These are phyloP conservation scores for Monosporascus cannonballus DNA, from an alignment of 2,329 filamentous ascomycete species.

Conservation along the genomic window DNA sequence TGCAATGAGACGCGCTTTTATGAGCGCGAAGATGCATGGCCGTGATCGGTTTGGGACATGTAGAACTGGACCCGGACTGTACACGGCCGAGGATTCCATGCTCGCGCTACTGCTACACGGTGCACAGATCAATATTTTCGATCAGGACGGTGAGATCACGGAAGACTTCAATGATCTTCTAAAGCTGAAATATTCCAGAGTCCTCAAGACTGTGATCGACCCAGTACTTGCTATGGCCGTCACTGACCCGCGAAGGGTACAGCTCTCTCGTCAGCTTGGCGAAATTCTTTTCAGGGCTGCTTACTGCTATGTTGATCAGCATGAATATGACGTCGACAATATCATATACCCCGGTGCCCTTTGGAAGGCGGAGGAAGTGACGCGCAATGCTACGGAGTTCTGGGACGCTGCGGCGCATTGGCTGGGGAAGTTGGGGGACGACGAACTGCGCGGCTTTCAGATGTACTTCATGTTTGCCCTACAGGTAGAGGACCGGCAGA, in stretches of 20 bases:
- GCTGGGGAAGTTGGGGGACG: no score
- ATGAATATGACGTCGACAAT: no score
- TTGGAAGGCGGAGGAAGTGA: no score
- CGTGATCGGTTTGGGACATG: neutral
- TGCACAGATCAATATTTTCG: neutral
- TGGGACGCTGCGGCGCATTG: no score
- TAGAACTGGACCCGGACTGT: neutral
- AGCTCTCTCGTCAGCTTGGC: neutral
- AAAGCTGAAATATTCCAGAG: neutral
- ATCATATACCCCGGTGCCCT: no score
- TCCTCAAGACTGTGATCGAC: neutral
- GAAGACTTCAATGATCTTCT: neutral
- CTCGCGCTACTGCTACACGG: neutral
- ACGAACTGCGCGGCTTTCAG: no score
- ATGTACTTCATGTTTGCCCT: no score
- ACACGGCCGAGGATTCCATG: neutral
- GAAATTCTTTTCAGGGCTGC: no score
- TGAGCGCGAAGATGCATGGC: neutral
- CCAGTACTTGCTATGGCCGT: neutral
- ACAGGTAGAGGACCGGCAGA: no score
- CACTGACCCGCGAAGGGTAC: neutral
- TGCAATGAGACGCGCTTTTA: neutral
- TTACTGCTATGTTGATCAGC: no score
- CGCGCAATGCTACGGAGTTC: no score
- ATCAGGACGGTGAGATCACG: neutral